Evolutionary conservation across 2,329 filamentous ascomycete species (phyloP).

Genomic region (Claviceps sp.): DNA sequence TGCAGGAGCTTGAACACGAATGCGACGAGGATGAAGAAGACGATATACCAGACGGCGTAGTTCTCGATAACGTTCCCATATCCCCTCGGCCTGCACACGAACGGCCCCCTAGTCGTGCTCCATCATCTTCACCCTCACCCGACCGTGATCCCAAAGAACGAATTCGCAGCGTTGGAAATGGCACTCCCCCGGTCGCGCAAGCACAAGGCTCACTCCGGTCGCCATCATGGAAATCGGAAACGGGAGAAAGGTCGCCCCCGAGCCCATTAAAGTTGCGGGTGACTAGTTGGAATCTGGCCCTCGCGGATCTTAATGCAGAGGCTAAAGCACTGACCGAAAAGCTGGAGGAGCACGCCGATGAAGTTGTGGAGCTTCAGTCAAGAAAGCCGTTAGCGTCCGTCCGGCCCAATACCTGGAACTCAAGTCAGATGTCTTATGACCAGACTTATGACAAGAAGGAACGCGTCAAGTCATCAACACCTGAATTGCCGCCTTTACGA

Average conservation of each 20-base stretch:
- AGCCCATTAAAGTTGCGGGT: conserved; percentile 41
- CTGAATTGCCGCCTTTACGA: conserved; percentile 56
- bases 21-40: conserved; percentile 64
- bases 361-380: conserved; percentile 30
- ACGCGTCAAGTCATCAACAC: conserved; percentile 50
- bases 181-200: conserved; percentile 44
- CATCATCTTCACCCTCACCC: conserved; percentile 40
- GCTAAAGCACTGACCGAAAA: conserved; percentile 64
- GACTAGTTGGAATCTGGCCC: conserved; percentile 62
- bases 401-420: conserved; percentile 29
- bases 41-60: conserved; percentile 65
- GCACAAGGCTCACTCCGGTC: conserved; percentile 48
- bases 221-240: conserved; percentile 38
- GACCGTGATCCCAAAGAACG: conserved; percentile 37
- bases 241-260: conserved; percentile 20
- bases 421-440: conserved; percentile 19
- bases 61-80: conserved; percentile 71
- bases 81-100: conserved; percentile 54
- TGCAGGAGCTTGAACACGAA: conserved; percentile 59
- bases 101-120: conserved; percentile 37
- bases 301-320: conserved; percentile 57
- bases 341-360: conserved; percentile 64
- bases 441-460: conserved; percentile 29
- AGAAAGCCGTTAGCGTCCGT: conserved; percentile 16
- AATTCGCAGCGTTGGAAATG: conserved; percentile 46